Conservation (phyloP, 1,139 yeast species). For the Suhomyces guaymorum region DNA sequence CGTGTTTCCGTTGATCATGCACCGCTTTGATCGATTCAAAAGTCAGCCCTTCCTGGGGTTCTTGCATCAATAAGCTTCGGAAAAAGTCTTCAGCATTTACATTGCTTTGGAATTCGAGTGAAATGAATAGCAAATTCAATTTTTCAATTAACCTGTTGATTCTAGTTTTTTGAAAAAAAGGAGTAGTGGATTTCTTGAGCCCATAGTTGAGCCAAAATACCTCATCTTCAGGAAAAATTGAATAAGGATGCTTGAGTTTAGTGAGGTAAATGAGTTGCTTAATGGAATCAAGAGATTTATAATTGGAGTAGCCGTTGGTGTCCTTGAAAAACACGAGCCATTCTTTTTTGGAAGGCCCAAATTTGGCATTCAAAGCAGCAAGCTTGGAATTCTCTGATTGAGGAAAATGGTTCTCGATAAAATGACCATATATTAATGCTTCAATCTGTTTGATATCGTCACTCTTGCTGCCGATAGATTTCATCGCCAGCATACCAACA, state of each 20-base stretch:
- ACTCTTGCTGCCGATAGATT: slow-evolving; percentile 30
- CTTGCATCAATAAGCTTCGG: slow-evolving; percentile 42
- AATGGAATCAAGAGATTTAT: slow-evolving; percentile 43
- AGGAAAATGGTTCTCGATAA: slow-evolving; percentile 31
- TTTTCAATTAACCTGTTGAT: slow-evolving; percentile 51
- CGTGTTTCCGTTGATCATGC: slow-evolving; percentile 21
- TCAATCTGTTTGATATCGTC: slow-evolving; percentile 45
- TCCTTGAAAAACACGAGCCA: slow-evolving; percentile 32
- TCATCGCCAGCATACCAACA: slow-evolving; percentile 37
- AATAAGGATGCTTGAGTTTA: slow-evolving; percentile 36
- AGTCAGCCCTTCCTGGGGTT: slow-evolving; percentile 27
- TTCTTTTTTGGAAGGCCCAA: slow-evolving; percentile 32
- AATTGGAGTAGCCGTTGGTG: slow-evolving; percentile 20
- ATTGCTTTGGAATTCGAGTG: slow-evolving; percentile 32
- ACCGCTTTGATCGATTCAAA: slow-evolving; percentile 35
- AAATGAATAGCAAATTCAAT: slow-evolving; percentile 48
- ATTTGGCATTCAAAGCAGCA: slow-evolving; percentile 39
- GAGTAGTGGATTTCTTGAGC: slow-evolving; percentile 29
- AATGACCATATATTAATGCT: slow-evolving; percentile 42
- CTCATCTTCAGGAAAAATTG: slow-evolving; percentile 40
- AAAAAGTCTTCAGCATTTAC: slow-evolving; percentile 30
- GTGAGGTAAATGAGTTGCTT: slow-evolving; percentile 34
- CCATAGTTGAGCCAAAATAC: slow-evolving; percentile 41
- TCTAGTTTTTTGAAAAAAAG: slow-evolving; percentile 35
- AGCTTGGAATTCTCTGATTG: slow-evolving; percentile 14